These are phyloP conservation scores for Coniochaeta sp. DNA, from an alignment of 2,329 filamentous ascomycete genomes.

Conservation along the genomic window DNA sequence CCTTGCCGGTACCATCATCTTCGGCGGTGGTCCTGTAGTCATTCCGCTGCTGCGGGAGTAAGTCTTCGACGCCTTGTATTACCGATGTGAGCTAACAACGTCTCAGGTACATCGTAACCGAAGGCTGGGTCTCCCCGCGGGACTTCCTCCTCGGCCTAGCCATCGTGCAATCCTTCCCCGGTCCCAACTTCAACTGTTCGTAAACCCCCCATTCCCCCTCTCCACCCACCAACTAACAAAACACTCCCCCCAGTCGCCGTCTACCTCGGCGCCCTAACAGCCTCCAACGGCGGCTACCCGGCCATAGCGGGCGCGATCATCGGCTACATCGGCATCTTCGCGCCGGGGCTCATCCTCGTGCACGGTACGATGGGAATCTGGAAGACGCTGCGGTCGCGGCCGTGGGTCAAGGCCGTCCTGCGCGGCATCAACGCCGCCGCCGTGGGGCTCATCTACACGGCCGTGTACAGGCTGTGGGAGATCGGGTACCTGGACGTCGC, in stretches of 20 bases:
- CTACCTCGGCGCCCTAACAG: constrained; percentile 45
- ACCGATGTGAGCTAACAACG: neutral
- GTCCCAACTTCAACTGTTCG: constrained; percentile 23
- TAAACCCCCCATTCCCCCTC: no score
- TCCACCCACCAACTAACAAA: neutral
- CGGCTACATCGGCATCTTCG: constrained; percentile 45
- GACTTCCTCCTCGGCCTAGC: constrained; percentile 70
- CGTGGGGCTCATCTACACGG: constrained; percentile 56
- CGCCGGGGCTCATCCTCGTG: constrained; percentile 39
- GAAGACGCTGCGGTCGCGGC: constrained; percentile 37
- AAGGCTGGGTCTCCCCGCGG: constrained; percentile 62
- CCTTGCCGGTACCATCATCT: constrained; percentile 63
- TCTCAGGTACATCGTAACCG: constrained; percentile 49
- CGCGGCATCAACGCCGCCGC: constrained; percentile 53
- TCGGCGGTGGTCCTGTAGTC: constrained; percentile 58
- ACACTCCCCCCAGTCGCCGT: constrained; percentile 42
- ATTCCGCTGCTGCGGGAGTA: constrained; percentile 52
- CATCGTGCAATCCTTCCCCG: constrained; percentile 62
- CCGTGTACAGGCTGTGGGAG: constrained; percentile 57
- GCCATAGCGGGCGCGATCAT: constrained; percentile 41
- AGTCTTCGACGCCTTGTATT: neutral
- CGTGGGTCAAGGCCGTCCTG: constrained; percentile 40
- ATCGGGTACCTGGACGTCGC: constrained; percentile 50
- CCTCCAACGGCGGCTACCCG: constrained; percentile 28
- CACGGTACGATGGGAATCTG: constrained; percentile 50